Conservation (phyloP, 2,329 filamentous ascomycete genomes). For the Hirsutella thompsonii region DNA sequence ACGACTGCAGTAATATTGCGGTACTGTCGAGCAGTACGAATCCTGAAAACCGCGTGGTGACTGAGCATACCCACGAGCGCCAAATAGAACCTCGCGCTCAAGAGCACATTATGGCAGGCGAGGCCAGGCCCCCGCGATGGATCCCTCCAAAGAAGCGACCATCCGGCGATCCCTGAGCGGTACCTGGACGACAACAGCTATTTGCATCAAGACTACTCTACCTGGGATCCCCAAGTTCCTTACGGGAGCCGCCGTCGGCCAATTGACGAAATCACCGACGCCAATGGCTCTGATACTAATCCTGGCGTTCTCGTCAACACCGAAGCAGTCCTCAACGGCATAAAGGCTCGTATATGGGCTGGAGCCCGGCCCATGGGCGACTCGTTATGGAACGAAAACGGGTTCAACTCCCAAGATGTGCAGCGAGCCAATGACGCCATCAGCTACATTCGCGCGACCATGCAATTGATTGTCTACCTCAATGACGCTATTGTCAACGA, state of each 20-base stretch:
- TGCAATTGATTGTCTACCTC: neutral
- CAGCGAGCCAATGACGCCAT: neutral
- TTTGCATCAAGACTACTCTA: neutral
- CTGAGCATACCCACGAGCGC: neutral
- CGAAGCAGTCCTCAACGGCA: neutral
- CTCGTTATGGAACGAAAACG: neutral
- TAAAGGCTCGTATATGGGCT: neutral
- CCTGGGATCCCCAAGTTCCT: neutral
- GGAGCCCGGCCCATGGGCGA: neutral
- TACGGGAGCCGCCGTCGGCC: neutral
- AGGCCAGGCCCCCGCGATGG: neutral
- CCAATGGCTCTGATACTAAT: neutral
- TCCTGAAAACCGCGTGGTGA: neutral
- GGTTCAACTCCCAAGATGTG: neutral
- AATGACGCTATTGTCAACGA: neutral
- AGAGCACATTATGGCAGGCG: neutral
- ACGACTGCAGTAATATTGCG: neutral
- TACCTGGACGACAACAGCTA: neutral
- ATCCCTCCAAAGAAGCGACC: neutral
- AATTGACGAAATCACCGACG: neutral
- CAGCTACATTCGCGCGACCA: neutral
- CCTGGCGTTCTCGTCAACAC: neutral
- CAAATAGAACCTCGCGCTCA: neutral
- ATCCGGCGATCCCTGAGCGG: neutral
- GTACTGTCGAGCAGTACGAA: neutral